These are phyloP conservation scores for Thuja plicata DNA, from an alignment of 83 land plant species.

Conservation along the genomic window DNA sequence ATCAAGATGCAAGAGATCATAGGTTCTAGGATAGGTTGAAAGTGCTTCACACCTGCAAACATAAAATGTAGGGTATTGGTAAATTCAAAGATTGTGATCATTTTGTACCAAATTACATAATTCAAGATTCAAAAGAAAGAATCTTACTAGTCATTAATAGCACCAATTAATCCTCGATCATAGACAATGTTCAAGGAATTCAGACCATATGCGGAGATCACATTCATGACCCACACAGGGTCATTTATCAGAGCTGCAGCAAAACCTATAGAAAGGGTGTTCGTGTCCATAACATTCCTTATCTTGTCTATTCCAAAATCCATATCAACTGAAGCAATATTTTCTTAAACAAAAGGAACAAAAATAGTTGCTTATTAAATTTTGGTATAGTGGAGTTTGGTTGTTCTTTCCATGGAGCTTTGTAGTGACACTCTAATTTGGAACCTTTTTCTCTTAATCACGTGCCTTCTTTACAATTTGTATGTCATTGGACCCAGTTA, in stretches of 20 bases:
- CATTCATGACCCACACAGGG: slow-evolving; percentile 98
- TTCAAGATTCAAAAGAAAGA: not conserved
- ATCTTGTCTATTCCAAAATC: slow-evolving; percentile 73
- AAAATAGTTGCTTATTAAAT: too few species aligned
- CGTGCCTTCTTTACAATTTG: too few species aligned
- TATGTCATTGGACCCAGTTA: too few species aligned
- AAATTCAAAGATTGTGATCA: not conserved
- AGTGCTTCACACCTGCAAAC: slow-evolving; percentile 71
- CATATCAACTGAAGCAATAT: too few species aligned
- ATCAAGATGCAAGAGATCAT: slow-evolving; percentile 74
- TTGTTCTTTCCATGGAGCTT: too few species aligned
- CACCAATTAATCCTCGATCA: slow-evolving; percentile 90
- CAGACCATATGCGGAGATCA: slow-evolving; percentile 82
- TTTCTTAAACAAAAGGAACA: too few species aligned
- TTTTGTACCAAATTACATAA: not conserved
- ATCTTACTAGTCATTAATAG: slow-evolving; percentile 82
- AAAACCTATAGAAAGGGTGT: slow-evolving; percentile 85
- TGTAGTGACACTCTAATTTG: too few species aligned
- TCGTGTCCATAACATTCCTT: slow-evolving; percentile 97
- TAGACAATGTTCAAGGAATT: slow-evolving; percentile 75
- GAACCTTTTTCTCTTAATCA: too few species aligned
- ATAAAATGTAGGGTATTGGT: not conserved
- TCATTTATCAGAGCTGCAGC: slow-evolving; percentile 74
- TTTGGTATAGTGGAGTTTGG: too few species aligned
- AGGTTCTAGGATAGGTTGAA: slow-evolving; percentile 79